Percentiles rank a stretch among this genome's conserved stretches.
These are phyloP conservation scores for Penicillium sp. DNA, from an alignment of 2,329 filamentous ascomycete genomes.

Conservation along the genomic window DNA sequence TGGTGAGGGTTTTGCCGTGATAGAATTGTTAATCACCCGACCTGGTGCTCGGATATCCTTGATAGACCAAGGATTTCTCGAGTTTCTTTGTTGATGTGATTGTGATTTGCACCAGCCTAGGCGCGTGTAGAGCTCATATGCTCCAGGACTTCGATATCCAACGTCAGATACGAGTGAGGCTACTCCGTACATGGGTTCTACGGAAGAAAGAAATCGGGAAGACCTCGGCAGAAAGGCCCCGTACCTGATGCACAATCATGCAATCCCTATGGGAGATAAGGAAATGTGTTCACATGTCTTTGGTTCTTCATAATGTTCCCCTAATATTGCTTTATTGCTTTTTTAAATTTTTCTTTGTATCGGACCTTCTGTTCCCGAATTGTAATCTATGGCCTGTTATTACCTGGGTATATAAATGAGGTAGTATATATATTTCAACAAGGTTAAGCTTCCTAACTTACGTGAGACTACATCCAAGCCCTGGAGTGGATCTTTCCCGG, in stretches of 20 bases:
- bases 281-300: neutral
- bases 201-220: neutral
- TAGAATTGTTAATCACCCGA: neutral
- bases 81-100: neutral
- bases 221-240: neutral
- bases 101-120: neutral
- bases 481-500: neutral
- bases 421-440: neutral
- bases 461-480: neutral
- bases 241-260: slow-evolving; percentile 4
- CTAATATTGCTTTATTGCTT: neutral
- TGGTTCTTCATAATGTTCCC: neutral
- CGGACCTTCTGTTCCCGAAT: neutral
- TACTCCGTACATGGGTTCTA: neutral
- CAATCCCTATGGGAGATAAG: slow-evolving; percentile 1
- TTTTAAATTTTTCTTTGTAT: neutral
- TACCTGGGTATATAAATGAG: neutral
- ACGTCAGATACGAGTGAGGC: neutral
- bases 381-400: neutral
- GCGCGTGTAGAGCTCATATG: neutral
- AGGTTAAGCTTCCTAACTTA: neutral
- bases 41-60: slow-evolving; percentile 6
- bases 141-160: neutral
- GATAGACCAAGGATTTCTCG: neutral
- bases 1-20: neutral